Evolutionary conservation across 2,329 filamentous ascomycete species (phyloP), one percentile per base, ranked within the genome.

Genomic region (Pseudogymnoascus sp.): DNA sequence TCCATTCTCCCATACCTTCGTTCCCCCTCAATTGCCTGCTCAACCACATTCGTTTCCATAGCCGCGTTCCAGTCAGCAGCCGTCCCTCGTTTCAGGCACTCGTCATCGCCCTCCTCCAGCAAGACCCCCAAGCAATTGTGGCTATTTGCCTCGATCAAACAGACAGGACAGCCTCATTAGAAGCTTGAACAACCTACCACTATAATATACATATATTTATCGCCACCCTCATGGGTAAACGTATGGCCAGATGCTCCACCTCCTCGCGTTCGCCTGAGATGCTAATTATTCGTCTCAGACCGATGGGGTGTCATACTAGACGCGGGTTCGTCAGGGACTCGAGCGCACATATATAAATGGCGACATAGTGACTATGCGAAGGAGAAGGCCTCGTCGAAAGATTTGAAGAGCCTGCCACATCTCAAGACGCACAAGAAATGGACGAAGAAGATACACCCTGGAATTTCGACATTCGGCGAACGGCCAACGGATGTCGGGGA

Each of bases 301-400:
- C 83, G 85, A 79, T 97, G 96, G 82, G 95, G 93, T 74, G 90
- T 98, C 71, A 93, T 99, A 74, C 85, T 99, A 72, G 95, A 99
- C 83, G 95, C 95, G 75, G 95, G 95, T 70, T 98, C 95, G 76
- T 98, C 95, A 76, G 93, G 95, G 74, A 98, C 93, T 71, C 89
- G 95, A 74, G 83, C 96, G 67, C 91, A 99, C 76, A 86, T 99
- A 64, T 99, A 99, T 78, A 86, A 88, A 76, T 99, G 95, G 95
- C 85, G 93, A 72, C 89, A 96, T 72, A 87, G 87, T 67, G 80
- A 84, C 40, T 82, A 82, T 68, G 88, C 89, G 67, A 79, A 85
- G 70, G 81, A 86, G 65, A 78, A 87, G 62, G 87, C 84, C 37
- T 79, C 82, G 50, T 72, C 78, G 19, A 76, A 84, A 41, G 82